Base-by-base conservation (phyloP, 805 yeast species). In the Schizosaccharomyces japonicus region DNA sequence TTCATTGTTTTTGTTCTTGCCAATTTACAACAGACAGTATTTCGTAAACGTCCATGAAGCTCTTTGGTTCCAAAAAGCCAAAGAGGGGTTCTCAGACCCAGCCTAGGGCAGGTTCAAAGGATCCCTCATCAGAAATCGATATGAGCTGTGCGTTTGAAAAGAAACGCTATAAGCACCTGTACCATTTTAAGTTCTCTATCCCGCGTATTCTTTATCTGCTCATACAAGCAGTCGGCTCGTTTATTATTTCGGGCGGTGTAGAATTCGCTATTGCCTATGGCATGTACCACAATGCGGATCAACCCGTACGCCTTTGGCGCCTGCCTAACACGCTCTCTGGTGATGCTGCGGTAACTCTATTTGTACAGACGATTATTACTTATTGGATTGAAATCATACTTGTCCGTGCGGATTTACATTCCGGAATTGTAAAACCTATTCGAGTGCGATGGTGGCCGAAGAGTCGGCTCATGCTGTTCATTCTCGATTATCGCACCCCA, bases 191-290 rank as follows among this genome's bases (percentile, higher is more conserved):
- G n/a, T n/a, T n/a, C n/a, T n/a, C n/a, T n/a, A n/a, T 36, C 5
- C 42, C 42, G 6, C 42, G 42, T 21, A 21, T 36, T 19, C 27
- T 36, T 2, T 36, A 36, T 36, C 32, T 42, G 3, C 3, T 42
- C 17, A 13, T 42, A 2, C 15, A 15, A 17, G 32, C 33, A 3
- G 11, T 25, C 27, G 46, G 46, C 19, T 42, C 46, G 7, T 42
- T 42, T 11, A 42, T 42, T 27, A 42, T 42, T 3, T 15, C 33
- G 5, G 46, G 46, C 7, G 46, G 46, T 29, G 5, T 42, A 7
- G 46, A 42, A 15, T 42, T 42, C 25, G 46, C 46, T 17, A 42
- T 42, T 2, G 46, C 46, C 13, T 42, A 42, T 29, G 46, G 46
- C 27, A 42, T 42, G 46, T 42, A 42, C 27, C 19, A 42, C 13